Base-by-base conservation (phyloP, 2,329 filamentous ascomycete genomes). In the Elsinoe ampelina region DNA sequence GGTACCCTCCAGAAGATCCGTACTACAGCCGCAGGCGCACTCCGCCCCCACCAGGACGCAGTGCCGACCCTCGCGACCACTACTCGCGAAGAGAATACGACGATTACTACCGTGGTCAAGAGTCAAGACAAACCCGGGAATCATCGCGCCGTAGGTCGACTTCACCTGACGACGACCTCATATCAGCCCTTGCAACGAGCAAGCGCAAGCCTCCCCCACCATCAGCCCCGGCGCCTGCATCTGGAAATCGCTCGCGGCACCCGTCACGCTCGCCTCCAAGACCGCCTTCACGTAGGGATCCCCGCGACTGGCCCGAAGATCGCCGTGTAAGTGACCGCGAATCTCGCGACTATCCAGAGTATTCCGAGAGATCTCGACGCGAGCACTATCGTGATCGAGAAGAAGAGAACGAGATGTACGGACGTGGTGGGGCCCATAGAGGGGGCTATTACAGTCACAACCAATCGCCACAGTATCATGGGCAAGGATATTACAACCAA, bases 391-490 rank as follows among this genome's bases (percentile, higher is more conserved):
- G 57, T 22, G 50, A 57, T 20, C 57, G 57, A 35, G 50, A 54
- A n/a, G 57, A 58, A 5, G 17, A 45, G 22, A 51, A 52, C 55
- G 51, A 48, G 35, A 62, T 62, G 60, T 62, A 62, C 30, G 59
- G 59, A 34, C 51, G 60, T 19, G 60, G 60, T 30, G 60, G 57
- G 7, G 51, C 57, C 20, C 58, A 59, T 10, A 50, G 60, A 20
- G 57, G 56, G 11, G 57, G 58, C 26, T 47, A 55, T 12, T 59
- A 61, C 19, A 55, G 58, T 57, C 81, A 80, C 63, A 76, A 77
- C 20, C 77, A 79, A 47, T 83, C 82, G n/a, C 79, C 83, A 38
- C 77, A 80, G 55, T 80, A 81, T 63, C 56, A 55, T 13, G 38
- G 39, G 2, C 54, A 50, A n/a, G 57, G 57, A 12, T 55, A 51